These are phyloP conservation scores for Cucumis variabilis DNA, from an alignment of 331 rosid genomes.

Conservation along the genomic window DNA sequence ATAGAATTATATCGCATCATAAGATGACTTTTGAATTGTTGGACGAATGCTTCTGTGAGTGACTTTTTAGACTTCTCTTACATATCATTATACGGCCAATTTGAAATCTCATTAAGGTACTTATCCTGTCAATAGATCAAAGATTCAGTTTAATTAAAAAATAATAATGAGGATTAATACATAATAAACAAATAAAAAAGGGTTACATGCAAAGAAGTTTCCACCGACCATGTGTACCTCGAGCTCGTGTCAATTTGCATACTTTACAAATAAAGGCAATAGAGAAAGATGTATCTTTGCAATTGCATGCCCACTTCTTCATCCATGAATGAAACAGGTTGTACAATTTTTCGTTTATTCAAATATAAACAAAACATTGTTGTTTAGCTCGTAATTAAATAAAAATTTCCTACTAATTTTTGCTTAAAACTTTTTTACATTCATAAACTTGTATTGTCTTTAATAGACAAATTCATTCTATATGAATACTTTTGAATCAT, in stretches of 20 bases:
- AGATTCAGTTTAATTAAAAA: too few relatives aligned
- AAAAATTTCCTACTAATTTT: neutral
- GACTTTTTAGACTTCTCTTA: too few relatives aligned
- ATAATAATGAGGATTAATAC: too few relatives aligned
- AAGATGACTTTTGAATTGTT: too few relatives aligned
- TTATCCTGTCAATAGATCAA: neutral
- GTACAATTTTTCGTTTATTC: neutral
- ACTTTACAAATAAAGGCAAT: neutral
- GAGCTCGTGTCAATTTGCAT: neutral
- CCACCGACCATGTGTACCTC: neutral
- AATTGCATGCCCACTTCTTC: conserved; percentile 28
- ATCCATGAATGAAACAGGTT: neutral
- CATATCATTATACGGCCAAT: too few relatives aligned
- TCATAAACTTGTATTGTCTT: neutral
- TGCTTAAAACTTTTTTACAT: neutral
- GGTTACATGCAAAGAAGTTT: neutral
- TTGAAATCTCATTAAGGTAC: neutral
- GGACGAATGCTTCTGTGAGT: too few relatives aligned
- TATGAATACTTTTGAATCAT: neutral
- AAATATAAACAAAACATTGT: neutral
- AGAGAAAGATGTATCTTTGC: neutral
- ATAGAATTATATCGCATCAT: too few relatives aligned
- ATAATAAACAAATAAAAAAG: neutral
- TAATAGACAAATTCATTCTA: neutral
- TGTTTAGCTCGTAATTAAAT: neutral